These are phyloP conservation scores for Psilocybe sp. DNA, from an alignment of 768 basidiomycete species.

Conservation along the genomic window DNA sequence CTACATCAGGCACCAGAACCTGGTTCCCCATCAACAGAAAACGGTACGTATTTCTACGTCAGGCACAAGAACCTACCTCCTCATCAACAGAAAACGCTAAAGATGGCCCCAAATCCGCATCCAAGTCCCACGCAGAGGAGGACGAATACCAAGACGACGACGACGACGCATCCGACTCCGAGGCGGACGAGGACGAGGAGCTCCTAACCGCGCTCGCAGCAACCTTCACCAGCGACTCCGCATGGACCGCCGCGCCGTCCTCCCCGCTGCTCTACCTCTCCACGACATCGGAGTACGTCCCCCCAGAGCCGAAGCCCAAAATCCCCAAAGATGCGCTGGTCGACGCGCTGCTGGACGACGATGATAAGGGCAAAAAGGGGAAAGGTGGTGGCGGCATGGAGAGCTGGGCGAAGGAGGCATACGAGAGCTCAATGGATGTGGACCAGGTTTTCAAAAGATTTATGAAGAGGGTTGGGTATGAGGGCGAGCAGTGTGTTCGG, in stretches of 20 bases:
- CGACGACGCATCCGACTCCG: constrained; percentile 16
- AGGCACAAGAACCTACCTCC: no score
- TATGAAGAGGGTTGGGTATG: constrained; percentile 62
- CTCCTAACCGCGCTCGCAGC: constrained; percentile 58
- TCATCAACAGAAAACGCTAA: not conserved
- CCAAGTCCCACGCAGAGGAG: constrained; percentile 17
- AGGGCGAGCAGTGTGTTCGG: constrained; percentile 87
- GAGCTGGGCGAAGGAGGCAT: constrained; percentile 68
- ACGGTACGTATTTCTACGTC: no score
- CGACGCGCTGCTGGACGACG: constrained; percentile 30
- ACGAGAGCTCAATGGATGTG: constrained; percentile 75
- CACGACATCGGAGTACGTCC: constrained; percentile 70
- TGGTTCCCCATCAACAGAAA: not conserved
- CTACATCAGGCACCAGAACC: no score
- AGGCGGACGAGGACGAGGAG: constrained; percentile 39
- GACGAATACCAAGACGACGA: constrained; percentile 29
- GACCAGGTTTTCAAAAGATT: constrained; percentile 90
- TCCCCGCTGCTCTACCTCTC: constrained; percentile 74
- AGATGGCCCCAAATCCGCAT: not conserved
- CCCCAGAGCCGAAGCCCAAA: constrained; percentile 50
- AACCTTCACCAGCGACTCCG: constrained; percentile 51
- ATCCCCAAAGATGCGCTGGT: constrained; percentile 41
- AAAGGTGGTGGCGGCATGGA: no score
- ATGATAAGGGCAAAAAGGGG: constrained; percentile 22
- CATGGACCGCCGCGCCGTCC: constrained; percentile 65